Percentiles rank a stretch among this genome's conserved stretches.
Evolutionary conservation across 108 stramenopile species (phyloP).

Genomic region (Pseudonitzschia pungens): DNA sequence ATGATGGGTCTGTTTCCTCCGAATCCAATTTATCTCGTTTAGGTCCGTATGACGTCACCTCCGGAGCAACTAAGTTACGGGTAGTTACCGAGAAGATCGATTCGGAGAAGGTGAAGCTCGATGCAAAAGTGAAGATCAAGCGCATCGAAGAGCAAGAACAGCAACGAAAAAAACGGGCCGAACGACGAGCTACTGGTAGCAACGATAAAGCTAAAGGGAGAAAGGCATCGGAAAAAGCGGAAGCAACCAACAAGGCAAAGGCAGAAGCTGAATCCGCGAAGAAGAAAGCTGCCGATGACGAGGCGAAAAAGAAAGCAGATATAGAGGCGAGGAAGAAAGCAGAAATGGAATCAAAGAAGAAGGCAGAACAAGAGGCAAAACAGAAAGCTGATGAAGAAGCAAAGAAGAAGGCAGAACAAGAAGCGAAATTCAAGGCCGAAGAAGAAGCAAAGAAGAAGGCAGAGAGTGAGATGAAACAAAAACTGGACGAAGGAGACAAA

Average conservation of each 20-base stretch:
- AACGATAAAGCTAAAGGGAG: not conserved
- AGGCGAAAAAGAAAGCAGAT: not conserved
- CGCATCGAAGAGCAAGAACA: not conserved
- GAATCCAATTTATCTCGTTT: not conserved
- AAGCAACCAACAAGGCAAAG: constrained; percentile 4
- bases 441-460: not conserved
- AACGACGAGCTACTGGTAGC: not conserved
- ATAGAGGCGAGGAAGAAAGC: not conserved
- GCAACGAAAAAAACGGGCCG: not conserved
- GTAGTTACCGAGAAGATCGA: constrained; percentile 12
- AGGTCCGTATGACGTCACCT: constrained; percentile 2
- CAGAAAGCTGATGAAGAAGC: not conserved
- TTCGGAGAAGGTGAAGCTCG: constrained; percentile 7
- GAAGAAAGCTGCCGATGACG: not conserved
- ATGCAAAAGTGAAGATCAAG: not conserved
- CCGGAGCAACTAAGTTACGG: not conserved
- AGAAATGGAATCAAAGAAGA: not conserved
- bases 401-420: not conserved
- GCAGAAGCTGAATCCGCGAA: not conserved
- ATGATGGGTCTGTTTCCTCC: not conserved
- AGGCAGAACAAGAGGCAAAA: not conserved
- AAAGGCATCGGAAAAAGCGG: not conserved
- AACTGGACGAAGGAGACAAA: not conserved
- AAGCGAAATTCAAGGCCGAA: not conserved
- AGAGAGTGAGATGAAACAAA: not conserved